Base-by-base conservation (phyloP, 768 basidiomycete genomes). In the Trametes villosa region DNA sequence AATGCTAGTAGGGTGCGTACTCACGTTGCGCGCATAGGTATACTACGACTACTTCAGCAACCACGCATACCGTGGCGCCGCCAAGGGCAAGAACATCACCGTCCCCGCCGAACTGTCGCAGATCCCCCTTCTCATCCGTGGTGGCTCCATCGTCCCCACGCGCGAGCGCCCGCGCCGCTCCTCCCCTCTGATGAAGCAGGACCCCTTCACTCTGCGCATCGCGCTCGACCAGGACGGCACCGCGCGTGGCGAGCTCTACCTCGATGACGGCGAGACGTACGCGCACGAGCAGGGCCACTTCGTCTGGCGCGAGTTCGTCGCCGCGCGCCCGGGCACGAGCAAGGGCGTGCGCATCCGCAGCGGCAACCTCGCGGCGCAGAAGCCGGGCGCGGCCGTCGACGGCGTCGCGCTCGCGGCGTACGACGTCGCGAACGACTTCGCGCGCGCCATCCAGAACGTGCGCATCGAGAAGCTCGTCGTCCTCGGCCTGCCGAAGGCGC, bases 21-120 rank as follows among this genome's bases (percentile, higher is more conserved):
- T 33, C 15, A 29, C 18, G 29, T 8, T 15, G 31, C 8, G 13
- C 18, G 26, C 56, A 3, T 66, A 93, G 88, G 87, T 94, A 8
- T 98, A 97, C 79, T 99, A 98, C 70, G 87, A 98, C 77, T 98
- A 98, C 76, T 91, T 94, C 79, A 84, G 83, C 34, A 75, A 86
- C 68, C 71, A 80, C 18, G 78, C 86, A 41, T 87, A 94, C 76
- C 87, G 82, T 36, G 89, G 91, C 5, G 69, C 85, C 2, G 71
- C 84, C 3, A 80, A 84, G 47, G 88, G 91, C 61, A 87, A 85
- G 61, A 71, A 79, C 49, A 77, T 97, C 70, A 90, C 86, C 2
- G 83, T 97, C n/a, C 78, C 88, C 0, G 89, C 94, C 0, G 92
- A 85, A 0, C 80, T 98, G 13, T 78, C 89, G 64, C 84, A 90